Conservation (phyloP, 768 basidiomycete species). For the Hypholoma fasciculare region DNA sequence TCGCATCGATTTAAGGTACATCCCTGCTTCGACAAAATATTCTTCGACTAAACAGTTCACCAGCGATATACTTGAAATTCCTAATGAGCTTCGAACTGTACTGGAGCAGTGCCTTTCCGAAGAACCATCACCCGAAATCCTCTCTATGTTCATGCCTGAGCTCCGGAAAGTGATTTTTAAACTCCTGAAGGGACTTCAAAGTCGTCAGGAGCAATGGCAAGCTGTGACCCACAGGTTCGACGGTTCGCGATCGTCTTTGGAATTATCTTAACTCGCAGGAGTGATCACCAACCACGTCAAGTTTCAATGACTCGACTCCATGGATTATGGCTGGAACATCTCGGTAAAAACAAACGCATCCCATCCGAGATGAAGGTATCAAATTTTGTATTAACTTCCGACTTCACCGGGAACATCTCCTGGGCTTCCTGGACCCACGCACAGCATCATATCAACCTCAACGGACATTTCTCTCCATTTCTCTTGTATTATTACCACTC, state of each 20-base stretch:
- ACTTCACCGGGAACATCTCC: too few species aligned
- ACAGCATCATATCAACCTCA: too few species aligned
- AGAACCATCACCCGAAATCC: slow-evolving; percentile 71
- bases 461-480: too few species aligned
- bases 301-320: too few species aligned
- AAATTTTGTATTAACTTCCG: too few species aligned
- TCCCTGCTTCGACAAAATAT: background rate
- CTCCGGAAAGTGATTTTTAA: slow-evolving; percentile 81
- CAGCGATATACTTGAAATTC: slow-evolving; percentile 67
- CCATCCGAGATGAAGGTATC: too few species aligned
- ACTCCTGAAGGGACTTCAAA: slow-evolving; percentile 81
- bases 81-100: slow-evolving; percentile 60
- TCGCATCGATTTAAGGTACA: slow-evolving; percentile 76
- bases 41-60: background rate
- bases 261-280: background rate
- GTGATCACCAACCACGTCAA: too few species aligned
- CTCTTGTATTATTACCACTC: too few species aligned
- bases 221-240: slow-evolving; percentile 12
- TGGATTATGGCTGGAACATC: too few species aligned
- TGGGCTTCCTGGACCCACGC: too few species aligned
- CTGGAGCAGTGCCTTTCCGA: slow-evolving; percentile 71
- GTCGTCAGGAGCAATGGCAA: slow-evolving; percentile 62
- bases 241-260: background rate
- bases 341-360: too few species aligned
- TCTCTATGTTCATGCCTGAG: slow-evolving; percentile 78